A percentile compares a stretch with the other conserved stretches of the same genome.
These are phyloP conservation scores for Seminavis robusta DNA, from an alignment of 108 stramenopile genomes.

Conservation along the genomic window DNA sequence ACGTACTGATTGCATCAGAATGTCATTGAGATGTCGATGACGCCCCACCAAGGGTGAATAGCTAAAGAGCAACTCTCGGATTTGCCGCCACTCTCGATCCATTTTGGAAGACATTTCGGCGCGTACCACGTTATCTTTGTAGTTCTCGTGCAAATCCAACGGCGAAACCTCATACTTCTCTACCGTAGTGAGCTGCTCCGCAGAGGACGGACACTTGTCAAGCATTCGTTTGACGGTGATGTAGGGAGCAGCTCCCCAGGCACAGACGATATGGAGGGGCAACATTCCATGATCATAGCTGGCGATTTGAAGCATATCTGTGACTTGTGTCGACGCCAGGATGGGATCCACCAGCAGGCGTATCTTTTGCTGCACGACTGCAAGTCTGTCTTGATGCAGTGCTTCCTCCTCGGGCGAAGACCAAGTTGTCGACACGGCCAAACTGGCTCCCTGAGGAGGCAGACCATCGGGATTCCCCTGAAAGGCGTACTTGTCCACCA, in stretches of 20 bases:
- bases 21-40: conserved; percentile 29
- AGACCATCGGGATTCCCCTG: conserved; percentile 8
- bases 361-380: conserved; percentile 26
- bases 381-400: conserved; percentile 16
- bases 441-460: too few species aligned
- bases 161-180: conserved; percentile 23
- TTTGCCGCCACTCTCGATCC: conserved; percentile 22
- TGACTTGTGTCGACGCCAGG: conserved; percentile 10
- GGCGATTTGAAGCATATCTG: conserved; percentile 15
- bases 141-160: conserved; percentile 50
- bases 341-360: conserved; percentile 31
- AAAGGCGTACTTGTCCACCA: conserved; percentile 19
- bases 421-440: conserved; percentile 14
- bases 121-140: too few species aligned
- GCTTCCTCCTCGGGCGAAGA: conserved; percentile 22
- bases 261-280: conserved; percentile 42
- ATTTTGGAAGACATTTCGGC: conserved; percentile 3
- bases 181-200: conserved; percentile 15
- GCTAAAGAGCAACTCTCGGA: conserved; percentile 39
- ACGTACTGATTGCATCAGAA: conserved; percentile 34
- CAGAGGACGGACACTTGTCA: conserved; percentile 35
- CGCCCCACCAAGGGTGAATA: conserved; percentile 27
- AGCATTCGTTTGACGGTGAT: conserved; percentile 27
- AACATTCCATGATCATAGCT: conserved; percentile 43
- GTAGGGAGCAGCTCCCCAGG: conserved; percentile 33